Base-by-base conservation (phyloP, 345 rosid species). In the Eucalyptus marginata region DNA sequence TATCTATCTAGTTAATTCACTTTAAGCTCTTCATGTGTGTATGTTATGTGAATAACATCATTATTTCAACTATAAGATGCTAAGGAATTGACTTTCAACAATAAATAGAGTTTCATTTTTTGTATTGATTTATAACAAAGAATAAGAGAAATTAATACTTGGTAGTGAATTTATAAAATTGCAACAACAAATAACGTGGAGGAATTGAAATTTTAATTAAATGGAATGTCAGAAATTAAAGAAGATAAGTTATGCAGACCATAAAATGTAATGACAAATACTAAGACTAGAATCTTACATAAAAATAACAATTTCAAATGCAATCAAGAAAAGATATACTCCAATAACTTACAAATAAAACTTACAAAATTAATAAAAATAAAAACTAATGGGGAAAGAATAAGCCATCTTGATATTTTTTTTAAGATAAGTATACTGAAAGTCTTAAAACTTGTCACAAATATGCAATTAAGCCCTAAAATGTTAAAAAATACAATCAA, bases 391-490 rank as follows among this genome's bases (percentile, higher is more conserved):
- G 16, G 68, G 9, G 31, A 62, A 62, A 62, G 16, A 62, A 58
- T 25, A 58, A 10, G 13, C 29, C 62, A 56, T 56, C 62, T 24
- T 56, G 12, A 24, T 56, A 4, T 2, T 10, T 2, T 56, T 56
- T 56, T 56, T 8, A 0, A 54, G 62, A 56, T 56, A 56, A 56
- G 29, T 56, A 24, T 24, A 4, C 0, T 1, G 0, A 10, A 24
- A 24, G 29, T 56, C 6, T 0, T 24, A 56, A 4, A 56, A 56
- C 6, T 56, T 24, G 6, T 22, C 62, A 4, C 29, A 0, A 24
- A 56, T 22, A 22, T 56, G 62, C 1, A 56, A 24, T 56, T 56
- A 22, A 24, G 5, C 29, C 6, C 0, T 56, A 56, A 56, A 56
- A 56, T 22, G 0, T 56, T 56, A 24, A 56, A 56, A 24, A 56